Conservation (phyloP, 495 filamentous ascomycete genomes). For the Cercophora samala region DNA sequence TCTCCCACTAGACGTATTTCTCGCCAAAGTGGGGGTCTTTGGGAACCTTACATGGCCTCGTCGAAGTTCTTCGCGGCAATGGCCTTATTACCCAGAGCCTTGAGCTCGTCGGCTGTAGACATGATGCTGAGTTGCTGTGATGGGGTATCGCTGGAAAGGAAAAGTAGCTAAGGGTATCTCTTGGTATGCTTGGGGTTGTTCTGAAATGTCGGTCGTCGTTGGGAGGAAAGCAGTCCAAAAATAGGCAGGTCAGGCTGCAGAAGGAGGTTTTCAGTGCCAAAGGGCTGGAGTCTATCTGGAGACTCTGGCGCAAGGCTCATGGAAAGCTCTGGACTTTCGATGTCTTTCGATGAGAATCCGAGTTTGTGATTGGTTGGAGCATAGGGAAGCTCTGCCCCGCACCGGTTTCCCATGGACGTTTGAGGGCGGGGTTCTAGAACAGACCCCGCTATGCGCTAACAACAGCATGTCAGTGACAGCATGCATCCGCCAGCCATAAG, state of each 20-base stretch:
- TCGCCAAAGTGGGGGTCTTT: slow-evolving; percentile 18
- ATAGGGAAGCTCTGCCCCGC: slow-evolving; percentile 24
- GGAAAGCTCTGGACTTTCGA: slow-evolving; percentile 37
- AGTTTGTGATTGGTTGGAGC: slow-evolving; percentile 25
- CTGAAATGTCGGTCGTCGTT: background rate
- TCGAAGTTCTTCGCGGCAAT: slow-evolving; percentile 95
- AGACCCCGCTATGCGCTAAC: slow-evolving; percentile 19
- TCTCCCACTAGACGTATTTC: background rate
- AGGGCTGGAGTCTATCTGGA: background rate
- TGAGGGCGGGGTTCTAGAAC: slow-evolving; percentile 11
- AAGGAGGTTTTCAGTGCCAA: slow-evolving; percentile 19
- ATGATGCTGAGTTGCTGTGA: slow-evolving; percentile 25
- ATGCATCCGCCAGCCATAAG: background rate
- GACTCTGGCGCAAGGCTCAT: slow-evolving; percentile 19
- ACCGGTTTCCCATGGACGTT: slow-evolving; percentile 1
- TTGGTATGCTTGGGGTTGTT: background rate
- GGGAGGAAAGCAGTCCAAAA: background rate
- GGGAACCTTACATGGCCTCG: slow-evolving; percentile 79
- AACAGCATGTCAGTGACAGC: background rate
- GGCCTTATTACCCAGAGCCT: slow-evolving; percentile 96
- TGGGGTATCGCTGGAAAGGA: slow-evolving; percentile 4
- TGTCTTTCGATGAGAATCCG: slow-evolving; percentile 32
- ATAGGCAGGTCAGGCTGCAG: slow-evolving; percentile 6
- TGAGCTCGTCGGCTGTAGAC: slow-evolving; percentile 63
- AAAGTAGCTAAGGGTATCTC: background rate